Conservation (phyloP, 2,329 filamentous ascomycete species). For the Rasamsonia emersonii region DNA sequence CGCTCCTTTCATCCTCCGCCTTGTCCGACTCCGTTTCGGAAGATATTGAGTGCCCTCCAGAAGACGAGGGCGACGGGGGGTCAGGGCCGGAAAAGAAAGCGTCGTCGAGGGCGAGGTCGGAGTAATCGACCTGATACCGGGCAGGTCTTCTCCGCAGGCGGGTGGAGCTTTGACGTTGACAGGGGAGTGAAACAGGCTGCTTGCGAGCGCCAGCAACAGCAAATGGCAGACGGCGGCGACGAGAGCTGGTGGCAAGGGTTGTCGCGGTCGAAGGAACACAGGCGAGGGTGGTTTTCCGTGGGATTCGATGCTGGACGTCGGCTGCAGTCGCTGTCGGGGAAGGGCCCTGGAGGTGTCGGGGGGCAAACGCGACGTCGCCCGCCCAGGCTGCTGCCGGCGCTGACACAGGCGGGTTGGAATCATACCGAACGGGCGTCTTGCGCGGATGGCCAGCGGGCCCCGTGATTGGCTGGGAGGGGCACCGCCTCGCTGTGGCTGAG, state of each 20-base stretch:
- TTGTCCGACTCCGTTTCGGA: constrained; percentile 24
- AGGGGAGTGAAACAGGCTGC: constrained; percentile 2
- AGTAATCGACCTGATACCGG: constrained; percentile 1
- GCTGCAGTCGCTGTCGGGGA: no score
- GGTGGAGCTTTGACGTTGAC: constrained; percentile 5
- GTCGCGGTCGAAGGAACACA: not conserved
- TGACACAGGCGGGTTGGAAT: no score
- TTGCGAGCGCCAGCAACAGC: constrained; percentile 1
- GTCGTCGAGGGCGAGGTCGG: constrained; percentile 1
- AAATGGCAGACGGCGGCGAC: constrained; percentile 1
- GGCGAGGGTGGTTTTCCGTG: not conserved
- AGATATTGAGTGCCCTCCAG: constrained; percentile 20
- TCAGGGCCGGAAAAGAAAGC: constrained; percentile 5
- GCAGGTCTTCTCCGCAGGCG: constrained; percentile 5
- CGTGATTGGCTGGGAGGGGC: not conserved
- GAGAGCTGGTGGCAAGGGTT: constrained; percentile 3
- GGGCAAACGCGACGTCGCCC: no score
- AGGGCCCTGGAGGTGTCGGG: no score
- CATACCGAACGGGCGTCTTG: not conserved
- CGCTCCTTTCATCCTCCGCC: constrained; percentile 32
- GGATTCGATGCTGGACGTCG: constrained; percentile 1
- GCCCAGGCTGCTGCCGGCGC: no score
- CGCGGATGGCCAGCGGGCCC: not conserved
- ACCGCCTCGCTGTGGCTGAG: constrained; percentile 4
- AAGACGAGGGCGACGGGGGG: constrained; percentile 18